Evolutionary conservation across 139 green algal genomes (phyloP).

Genomic region (Nannochloris sp.): DNA sequence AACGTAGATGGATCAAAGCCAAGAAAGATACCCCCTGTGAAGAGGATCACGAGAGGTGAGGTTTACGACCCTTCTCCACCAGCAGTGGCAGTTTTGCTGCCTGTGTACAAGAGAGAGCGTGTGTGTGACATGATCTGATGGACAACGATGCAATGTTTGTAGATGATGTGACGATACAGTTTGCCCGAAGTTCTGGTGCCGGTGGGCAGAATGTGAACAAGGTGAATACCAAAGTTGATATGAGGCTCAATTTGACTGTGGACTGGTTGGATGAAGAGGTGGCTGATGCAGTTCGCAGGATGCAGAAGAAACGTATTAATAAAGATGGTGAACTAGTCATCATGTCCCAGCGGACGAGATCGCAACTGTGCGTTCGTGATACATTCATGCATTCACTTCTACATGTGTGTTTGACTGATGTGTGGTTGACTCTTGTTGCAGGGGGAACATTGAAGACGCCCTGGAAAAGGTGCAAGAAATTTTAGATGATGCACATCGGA

Average conservation of each 20-base stretch:
- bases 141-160: conserved; percentile 6
- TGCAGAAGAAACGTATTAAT: conserved; percentile 87
- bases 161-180: conserved; percentile 85
- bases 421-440: conserved; percentile 30
- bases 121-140: neutral
- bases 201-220: conserved; percentile 96
- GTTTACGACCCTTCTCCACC: neutral
- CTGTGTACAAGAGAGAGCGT: neutral
- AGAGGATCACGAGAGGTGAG: conserved; percentile 20
- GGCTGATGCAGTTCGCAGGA: conserved; percentile 51
- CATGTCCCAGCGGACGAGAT: conserved; percentile 69
- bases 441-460: conserved; percentile 83
- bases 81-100: neutral
- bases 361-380: conserved; percentile 41
- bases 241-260: conserved; percentile 68
- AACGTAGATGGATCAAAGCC: neutral
- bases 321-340: conserved; percentile 85
- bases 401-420: neutral
- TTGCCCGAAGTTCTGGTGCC: conserved; percentile 76
- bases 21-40: neutral
- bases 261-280: conserved; percentile 75
- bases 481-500: conserved; percentile 64
- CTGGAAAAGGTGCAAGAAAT: conserved; percentile 81
- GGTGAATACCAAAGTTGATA: conserved; percentile 95
- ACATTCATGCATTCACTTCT: neutral